These are phyloP conservation scores for Sophora flavescens DNA, from an alignment of 306 rosid genomes.

Conservation along the genomic window DNA sequence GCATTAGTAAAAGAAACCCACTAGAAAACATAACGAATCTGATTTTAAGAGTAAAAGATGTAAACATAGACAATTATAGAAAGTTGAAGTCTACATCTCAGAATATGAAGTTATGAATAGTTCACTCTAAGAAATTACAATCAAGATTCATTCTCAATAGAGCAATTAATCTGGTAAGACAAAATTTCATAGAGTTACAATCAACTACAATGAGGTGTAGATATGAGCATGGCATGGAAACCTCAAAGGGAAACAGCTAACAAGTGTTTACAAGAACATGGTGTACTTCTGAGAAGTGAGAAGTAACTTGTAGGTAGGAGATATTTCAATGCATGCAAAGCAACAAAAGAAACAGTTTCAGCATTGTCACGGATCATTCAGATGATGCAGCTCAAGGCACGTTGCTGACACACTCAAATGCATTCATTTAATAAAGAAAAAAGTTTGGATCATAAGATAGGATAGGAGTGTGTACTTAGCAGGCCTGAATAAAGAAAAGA, in stretches of 20 bases:
- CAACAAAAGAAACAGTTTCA: neutral
- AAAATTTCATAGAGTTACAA: neutral
- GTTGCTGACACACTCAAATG: conserved; percentile 13
- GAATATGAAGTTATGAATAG: neutral
- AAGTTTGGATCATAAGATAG: conserved; percentile 11
- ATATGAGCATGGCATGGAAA: conserved; percentile 23
- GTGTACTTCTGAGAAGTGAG: neutral
- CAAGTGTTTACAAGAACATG: neutral
- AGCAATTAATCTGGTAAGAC: neutral
- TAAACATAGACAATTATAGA: neutral
- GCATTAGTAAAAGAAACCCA: neutral
- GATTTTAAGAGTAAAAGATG: neutral
- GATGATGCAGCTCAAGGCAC: conserved; percentile 26
- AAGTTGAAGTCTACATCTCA: neutral
- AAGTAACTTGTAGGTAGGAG: neutral
- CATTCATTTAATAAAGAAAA: conserved; percentile 19
- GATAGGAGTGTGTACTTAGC: neutral
- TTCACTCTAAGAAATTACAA: neutral
- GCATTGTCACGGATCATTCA: neutral
- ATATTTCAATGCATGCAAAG: conserved; percentile 21
- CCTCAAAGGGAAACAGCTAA: conserved; percentile 15
- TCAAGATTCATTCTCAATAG: neutral
- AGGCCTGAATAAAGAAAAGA: conserved; percentile 25
- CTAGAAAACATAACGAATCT: neutral
- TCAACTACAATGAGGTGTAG: neutral